Percentiles rank a stretch among this genome's conserved stretches.
Conservation (phyloP, 306 rosid species). For the Castanea sativa region DNA sequence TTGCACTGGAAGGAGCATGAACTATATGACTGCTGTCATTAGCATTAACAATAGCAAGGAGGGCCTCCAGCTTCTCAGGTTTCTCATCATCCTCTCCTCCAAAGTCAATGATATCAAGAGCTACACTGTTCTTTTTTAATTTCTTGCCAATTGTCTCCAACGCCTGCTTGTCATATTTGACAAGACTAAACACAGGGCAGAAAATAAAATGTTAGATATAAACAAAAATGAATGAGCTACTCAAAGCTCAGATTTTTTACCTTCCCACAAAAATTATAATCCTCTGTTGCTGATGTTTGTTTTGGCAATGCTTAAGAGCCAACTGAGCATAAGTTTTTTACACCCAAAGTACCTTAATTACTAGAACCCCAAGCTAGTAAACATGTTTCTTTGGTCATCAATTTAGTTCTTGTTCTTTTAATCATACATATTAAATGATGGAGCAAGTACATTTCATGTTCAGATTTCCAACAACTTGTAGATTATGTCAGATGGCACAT, state of each 20-base stretch:
- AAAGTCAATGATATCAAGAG: conserved; percentile 41
- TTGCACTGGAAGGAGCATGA: conserved; percentile 37
- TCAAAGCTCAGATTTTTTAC: conserved; percentile 12
- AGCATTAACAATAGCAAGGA: conserved; percentile 41
- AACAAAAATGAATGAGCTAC: neutral
- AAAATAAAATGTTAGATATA: neutral
- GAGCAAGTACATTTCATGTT: neutral
- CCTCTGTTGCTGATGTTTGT: conserved; percentile 43
- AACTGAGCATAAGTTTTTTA: conserved; percentile 22
- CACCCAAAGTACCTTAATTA: too few species aligned
- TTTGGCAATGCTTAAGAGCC: conserved; percentile 47
- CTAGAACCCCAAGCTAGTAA: too few species aligned
- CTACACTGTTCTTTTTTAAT: conserved; percentile 45
- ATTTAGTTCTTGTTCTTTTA: neutral
- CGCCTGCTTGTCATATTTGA: conserved; percentile 35
- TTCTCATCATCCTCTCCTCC: conserved; percentile 45
- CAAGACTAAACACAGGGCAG: conserved; percentile 20
- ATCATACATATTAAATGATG: neutral
- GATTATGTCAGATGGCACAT: neutral
- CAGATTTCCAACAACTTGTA: neutral
- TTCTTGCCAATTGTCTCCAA: conserved; percentile 41
- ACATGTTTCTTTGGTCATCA: neutral
- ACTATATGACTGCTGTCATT: conserved; percentile 39
- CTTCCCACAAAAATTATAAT: conserved; percentile 46
- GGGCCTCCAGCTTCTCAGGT: conserved; percentile 45